Percentiles rank a stretch among this genome's conserved stretches.
Evolutionary conservation across 495 filamentous ascomycete genomes (phyloP).

Genomic region (Clohesyomyces aquaticus): DNA sequence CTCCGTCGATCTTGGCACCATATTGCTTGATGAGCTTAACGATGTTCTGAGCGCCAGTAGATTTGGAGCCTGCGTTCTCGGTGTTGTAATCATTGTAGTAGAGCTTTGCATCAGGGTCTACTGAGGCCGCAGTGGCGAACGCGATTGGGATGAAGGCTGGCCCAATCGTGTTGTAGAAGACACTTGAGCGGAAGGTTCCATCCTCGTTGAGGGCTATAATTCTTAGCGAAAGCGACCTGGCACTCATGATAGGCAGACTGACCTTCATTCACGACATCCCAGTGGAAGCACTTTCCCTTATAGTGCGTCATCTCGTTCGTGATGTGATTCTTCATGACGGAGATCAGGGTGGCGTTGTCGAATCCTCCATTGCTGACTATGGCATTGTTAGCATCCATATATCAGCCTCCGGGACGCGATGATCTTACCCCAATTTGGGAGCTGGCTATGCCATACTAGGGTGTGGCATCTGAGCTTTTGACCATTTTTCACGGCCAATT

Average conservation of each 20-base stretch:
- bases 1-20: constrained; percentile 64
- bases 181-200: constrained; percentile 50
- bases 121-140: constrained; percentile 57
- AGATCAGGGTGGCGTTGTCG: constrained; percentile 30
- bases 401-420: background rate
- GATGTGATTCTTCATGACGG: constrained; percentile 33
- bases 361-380: constrained; percentile 15
- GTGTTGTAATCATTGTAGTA: constrained; percentile 73
- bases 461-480: constrained; percentile 30
- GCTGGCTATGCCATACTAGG: constrained; percentile 32
- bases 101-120: constrained; percentile 63
- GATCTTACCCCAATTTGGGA: constrained; percentile 22
- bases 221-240: background rate
- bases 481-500: constrained; percentile 22
- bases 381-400: background rate
- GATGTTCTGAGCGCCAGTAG: constrained; percentile 53
- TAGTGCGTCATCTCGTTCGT: constrained; percentile 28
- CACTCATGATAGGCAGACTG: background rate
- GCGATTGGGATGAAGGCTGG: constrained; percentile 52
- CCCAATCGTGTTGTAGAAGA: constrained; percentile 53
- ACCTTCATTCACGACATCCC: constrained; percentile 39
- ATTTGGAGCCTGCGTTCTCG: constrained; percentile 57
- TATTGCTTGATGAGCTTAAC: constrained; percentile 58
- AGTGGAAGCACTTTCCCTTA: constrained; percentile 29
- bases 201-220: constrained; percentile 47